Conservation (phyloP, 176 grass and related monocot genomes). For the Oryza australiensis region DNA sequence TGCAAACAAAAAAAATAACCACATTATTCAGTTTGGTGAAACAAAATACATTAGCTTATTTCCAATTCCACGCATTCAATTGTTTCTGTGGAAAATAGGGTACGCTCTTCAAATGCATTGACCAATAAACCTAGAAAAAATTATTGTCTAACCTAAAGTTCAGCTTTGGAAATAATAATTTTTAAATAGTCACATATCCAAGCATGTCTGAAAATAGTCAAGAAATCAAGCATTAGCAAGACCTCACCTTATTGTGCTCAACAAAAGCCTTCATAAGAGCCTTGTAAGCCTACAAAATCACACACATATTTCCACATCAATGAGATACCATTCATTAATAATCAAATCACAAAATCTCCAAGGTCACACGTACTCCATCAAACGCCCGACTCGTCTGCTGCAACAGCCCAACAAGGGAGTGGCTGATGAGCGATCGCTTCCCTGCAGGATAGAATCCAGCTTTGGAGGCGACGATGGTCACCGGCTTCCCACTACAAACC, state of each 20-base stretch:
- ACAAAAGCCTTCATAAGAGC: conserved; percentile 94
- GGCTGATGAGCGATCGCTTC: conserved; percentile 63
- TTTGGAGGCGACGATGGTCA: conserved; percentile 76
- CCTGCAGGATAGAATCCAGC: conserved; percentile 85
- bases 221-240: conserved; percentile 20
- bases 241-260: conserved; percentile 94
- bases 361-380: conserved; percentile 67
- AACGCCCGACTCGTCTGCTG: conserved; percentile 85
- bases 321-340: conserved; percentile 12
- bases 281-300: conserved; percentile 78
- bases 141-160: not conserved
- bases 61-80: not conserved
- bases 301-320: conserved; percentile 22
- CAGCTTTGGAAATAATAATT: not conserved
- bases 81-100: not conserved
- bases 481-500: conserved; percentile 83
- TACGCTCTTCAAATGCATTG: not conserved
- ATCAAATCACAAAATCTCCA: not conserved
- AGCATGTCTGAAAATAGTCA: not conserved
- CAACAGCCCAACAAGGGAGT: conserved; percentile 73
- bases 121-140: not conserved
- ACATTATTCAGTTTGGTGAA: not conserved
- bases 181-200: not conserved
- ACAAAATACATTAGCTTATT: not conserved
- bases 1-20: not conserved